Conservation (phyloP, 106 monocot species). For the Platanthera zijinensis region DNA sequence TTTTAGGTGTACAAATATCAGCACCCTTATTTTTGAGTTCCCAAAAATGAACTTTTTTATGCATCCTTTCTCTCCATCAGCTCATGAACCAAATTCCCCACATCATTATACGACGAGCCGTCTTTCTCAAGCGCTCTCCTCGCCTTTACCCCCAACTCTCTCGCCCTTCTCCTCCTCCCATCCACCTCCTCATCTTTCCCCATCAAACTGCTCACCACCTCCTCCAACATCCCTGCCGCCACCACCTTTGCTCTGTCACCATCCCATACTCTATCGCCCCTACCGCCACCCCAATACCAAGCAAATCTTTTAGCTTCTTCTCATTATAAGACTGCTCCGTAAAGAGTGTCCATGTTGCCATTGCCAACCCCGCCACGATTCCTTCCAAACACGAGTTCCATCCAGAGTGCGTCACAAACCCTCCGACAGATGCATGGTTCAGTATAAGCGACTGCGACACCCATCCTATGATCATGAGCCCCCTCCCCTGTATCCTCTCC, state of each 20-base stretch:
- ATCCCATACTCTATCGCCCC: background rate
- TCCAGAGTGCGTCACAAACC: constrained; percentile 33
- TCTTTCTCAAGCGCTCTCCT: constrained; percentile 4
- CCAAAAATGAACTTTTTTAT: no score
- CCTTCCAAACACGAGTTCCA: constrained; percentile 25
- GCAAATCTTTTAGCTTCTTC: constrained; percentile 7
- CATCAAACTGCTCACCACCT: constrained; percentile 4
- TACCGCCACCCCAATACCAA: constrained; percentile 8
- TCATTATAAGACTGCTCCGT: constrained; percentile 14
- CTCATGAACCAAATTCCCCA: no score
- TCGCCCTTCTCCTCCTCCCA: background rate
- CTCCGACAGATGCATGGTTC: constrained; percentile 13
- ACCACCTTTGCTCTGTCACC: background rate
- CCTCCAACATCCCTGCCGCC: constrained; percentile 1
- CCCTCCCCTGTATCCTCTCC: background rate
- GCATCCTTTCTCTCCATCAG: no score
- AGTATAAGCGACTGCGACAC: constrained; percentile 19
- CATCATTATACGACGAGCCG: no score
- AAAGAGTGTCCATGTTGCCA: constrained; percentile 22
- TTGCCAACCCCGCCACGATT: constrained; percentile 13
- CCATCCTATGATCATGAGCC: constrained; percentile 14
- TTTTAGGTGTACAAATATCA: no score
- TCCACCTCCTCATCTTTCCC: background rate
- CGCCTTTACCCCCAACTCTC: constrained; percentile 1
- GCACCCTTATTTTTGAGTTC: no score